Base-by-base conservation (phyloP, 345 rosid genomes). In the Melastoma malabathricum region DNA sequence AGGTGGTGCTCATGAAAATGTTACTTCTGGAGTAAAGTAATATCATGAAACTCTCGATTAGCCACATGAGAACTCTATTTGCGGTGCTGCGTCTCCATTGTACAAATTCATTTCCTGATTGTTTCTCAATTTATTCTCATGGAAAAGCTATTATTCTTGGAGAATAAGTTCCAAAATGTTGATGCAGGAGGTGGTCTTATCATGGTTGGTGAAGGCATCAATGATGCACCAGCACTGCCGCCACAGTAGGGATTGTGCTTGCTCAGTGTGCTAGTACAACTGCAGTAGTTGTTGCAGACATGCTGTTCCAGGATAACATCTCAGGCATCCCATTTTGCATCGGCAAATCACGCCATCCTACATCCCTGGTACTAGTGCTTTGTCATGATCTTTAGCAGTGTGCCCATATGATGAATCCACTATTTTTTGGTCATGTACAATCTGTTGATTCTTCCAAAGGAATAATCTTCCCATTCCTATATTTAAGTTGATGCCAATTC, bases 181-280 rank as follows among this genome's bases (percentile, higher is more conserved):
- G 18, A 62, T 44, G 9, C 82, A 92, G 98, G 93, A 18, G 96
- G 96, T 46, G 98, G 96, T 56, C 71, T 87, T 64, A 79, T 84
- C 58, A 87, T 84, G 96, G 96, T 86, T 10, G 95, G 98, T 54
- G 96, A 92, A 81, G 98, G 98, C 27, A 92, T 92, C 51, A 92
- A 92, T 65, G 95, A 92, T 67, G 98, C 78, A 22, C 98, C 98
- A 50, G 98, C 98, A 96, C 98, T 51, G 95, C 95, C 57, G 96
- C 98, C 47, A 82, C 96, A 0, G 86, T 86, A 2, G 98, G 98
- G 22, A 84, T 92, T 34, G 96, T 92, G 23, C 96, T 92, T 63
- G 96, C 96, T 54, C 96, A 84, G 50, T 88, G 93, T 45, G 98
- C 98, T 10, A 92, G 96, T 77, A 96, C 96, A 63, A 87, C 98